Conservation (phyloP, 2,329 filamentous ascomycete species). For the Arachnopeziza araneosa region DNA sequence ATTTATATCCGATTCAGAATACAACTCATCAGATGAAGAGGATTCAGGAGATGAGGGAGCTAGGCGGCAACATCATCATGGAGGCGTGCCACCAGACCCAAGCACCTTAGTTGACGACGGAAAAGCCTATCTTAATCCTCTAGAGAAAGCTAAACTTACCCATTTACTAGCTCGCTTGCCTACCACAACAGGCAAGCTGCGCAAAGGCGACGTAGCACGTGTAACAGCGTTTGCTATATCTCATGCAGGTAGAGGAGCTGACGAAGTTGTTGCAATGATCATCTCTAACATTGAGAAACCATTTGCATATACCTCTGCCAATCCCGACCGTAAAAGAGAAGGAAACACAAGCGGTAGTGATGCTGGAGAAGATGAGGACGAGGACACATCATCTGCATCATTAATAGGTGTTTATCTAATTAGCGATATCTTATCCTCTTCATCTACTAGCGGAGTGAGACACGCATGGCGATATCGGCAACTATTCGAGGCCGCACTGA, state of each 20-base stretch:
- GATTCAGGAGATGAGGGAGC: slow-evolving; percentile 50
- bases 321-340: slow-evolving; percentile 45
- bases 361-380: slow-evolving; percentile 40
- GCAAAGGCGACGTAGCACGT: slow-evolving; percentile 80
- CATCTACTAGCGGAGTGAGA: slow-evolving; percentile 55
- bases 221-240: slow-evolving; percentile 85
- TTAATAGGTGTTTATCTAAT: slow-evolving; percentile 78
- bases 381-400: slow-evolving; percentile 67
- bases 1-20: slow-evolving; percentile 77
- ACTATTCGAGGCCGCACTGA: slow-evolving; percentile 57
- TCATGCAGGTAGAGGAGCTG: slow-evolving; percentile 76
- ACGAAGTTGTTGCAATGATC: slow-evolving; percentile 88
- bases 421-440: slow-evolving; percentile 62
- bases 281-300: slow-evolving; percentile 76
- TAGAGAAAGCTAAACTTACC: slow-evolving; percentile 78
- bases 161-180: slow-evolving; percentile 82
- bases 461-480: slow-evolving; percentile 66
- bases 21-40: slow-evolving; percentile 82
- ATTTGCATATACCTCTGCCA: slow-evolving; percentile 66
- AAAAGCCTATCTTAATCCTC: slow-evolving; percentile 64
- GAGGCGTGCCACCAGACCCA: slow-evolving; percentile 36
- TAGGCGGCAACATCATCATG: slow-evolving; percentile 36
- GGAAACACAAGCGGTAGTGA: slow-evolving; percentile 35
- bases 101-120: slow-evolving; percentile 27
- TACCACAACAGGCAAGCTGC: slow-evolving; percentile 64